Evolutionary conservation across 208 protist species (phyloP).

Genomic region (Entamoeba histolytica): DNA sequence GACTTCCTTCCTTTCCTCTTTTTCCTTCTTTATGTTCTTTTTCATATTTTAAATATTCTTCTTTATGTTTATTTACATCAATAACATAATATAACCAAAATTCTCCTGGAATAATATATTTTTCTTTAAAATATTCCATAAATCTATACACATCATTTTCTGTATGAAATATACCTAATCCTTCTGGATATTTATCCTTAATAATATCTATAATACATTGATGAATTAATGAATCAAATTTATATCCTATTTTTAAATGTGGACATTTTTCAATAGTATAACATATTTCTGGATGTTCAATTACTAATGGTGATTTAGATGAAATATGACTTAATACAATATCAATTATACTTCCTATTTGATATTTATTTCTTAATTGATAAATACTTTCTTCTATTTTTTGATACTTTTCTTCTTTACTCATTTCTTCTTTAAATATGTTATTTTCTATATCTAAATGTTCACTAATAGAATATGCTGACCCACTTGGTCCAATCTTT

Average conservation of each 20-base stretch:
- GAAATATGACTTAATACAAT: background rate
- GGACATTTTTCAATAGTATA: background rate
- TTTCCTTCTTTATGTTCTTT: background rate
- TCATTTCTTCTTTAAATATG: background rate
- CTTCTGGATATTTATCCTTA: background rate
- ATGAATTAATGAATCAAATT: background rate
- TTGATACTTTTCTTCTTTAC: background rate
- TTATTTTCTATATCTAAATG: background rate
- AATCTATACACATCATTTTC: background rate
- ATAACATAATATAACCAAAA: background rate
- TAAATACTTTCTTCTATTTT: background rate
- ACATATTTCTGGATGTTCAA: background rate
- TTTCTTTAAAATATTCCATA: background rate
- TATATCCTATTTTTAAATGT: background rate
- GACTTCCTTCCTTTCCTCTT: background rate
- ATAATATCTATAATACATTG: background rate
- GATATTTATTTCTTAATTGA: background rate
- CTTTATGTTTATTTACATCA: background rate
- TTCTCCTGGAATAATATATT: background rate
- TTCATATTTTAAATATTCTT: background rate
- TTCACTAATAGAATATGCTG: background rate
- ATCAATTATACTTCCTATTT: background rate
- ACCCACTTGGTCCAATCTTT: background rate
- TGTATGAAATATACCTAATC: background rate
- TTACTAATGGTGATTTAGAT: background rate